These are phyloP conservation scores for Cytospora piceicola DNA, from an alignment of 2,329 filamentous ascomycete genomes.

Conservation along the genomic window DNA sequence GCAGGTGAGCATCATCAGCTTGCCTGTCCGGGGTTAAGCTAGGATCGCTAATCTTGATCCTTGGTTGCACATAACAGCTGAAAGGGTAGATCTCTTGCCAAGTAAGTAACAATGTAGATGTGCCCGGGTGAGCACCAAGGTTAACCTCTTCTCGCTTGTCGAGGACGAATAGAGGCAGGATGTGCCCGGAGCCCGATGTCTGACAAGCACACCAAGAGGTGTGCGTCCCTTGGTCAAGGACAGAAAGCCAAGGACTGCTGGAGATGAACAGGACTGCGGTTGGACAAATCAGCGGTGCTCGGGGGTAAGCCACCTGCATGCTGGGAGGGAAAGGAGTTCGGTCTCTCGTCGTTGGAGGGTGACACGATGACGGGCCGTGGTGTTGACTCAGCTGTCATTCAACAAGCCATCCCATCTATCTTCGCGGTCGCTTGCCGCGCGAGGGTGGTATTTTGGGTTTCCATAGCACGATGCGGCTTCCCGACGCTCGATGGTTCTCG, in stretches of 20 bases:
- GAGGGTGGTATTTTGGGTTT: background rate
- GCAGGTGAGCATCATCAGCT: background rate
- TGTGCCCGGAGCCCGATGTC: background rate
- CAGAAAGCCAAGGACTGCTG: background rate
- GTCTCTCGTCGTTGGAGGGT: background rate
- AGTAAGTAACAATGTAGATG: background rate
- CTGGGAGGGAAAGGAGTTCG: background rate
- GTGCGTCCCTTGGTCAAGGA: background rate
- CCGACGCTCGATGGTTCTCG: background rate
- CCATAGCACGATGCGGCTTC: background rate
- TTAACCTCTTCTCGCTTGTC: background rate
- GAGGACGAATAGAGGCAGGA: background rate
- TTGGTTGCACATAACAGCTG: background rate
- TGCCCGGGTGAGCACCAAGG: background rate
- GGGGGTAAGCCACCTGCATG: conserved; percentile 13
- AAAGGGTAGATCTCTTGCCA: background rate
- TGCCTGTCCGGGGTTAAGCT: background rate
- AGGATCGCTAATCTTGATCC: background rate
- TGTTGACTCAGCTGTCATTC: conserved; percentile 16
- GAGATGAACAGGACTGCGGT: background rate
- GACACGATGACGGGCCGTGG: conserved; percentile 8
- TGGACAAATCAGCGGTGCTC: conserved; percentile 14
- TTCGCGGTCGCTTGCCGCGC: background rate
- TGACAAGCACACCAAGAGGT: background rate
- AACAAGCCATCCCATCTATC: background rate